Percentiles rank a stretch among this genome's conserved stretches.
Evolutionary conservation across 2,329 filamentous ascomycete genomes (phyloP).

Genomic region (Hawksworthiomyces lignivorus): DNA sequence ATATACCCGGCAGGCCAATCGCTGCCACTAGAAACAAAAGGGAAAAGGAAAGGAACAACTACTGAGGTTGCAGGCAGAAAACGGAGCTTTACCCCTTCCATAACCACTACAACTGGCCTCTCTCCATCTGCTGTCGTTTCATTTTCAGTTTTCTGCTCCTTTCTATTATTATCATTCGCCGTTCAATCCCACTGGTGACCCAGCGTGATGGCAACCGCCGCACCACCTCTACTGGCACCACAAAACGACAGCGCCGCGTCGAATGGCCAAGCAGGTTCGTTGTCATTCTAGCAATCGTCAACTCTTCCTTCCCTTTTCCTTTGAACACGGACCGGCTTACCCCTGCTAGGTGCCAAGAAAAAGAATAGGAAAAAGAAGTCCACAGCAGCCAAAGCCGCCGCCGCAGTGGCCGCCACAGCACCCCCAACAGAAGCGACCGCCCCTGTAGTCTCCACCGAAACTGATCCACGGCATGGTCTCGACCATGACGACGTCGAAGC

Average conservation of each 20-base stretch:
- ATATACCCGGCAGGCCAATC: constrained; percentile 4
- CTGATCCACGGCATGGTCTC: constrained; percentile 15
- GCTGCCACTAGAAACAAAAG: constrained; percentile 4
- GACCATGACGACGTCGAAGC: constrained; percentile 18
- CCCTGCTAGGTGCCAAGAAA: constrained; percentile 41
- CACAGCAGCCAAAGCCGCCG: constrained; percentile 35
- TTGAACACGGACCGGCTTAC: constrained; percentile 13
- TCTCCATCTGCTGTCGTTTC: too few relatives aligned
- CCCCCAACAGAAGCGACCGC: constrained; percentile 10
- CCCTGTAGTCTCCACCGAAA: constrained; percentile 4
- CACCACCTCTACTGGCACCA: constrained; percentile 6
- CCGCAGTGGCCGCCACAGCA: constrained; percentile 13
- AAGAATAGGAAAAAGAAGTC: constrained; percentile 52
- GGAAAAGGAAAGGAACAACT: neutral
- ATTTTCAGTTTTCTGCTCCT: too few relatives aligned
- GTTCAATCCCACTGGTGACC: too few relatives aligned
- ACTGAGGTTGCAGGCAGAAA: constrained; percentile 1
- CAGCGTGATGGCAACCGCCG: constrained; percentile 12
- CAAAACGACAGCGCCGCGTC: constrained; percentile 10
- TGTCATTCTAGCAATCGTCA: neutral
- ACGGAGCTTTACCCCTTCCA: neutral
- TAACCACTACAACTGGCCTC: constrained; percentile 5
- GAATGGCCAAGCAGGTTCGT: constrained; percentile 10
- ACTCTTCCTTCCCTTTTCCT: neutral
- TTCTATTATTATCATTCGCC: too few relatives aligned